Conservation (phyloP, 2,329 filamentous ascomycete species). For the Colletotrichum higginsianum region DNA sequence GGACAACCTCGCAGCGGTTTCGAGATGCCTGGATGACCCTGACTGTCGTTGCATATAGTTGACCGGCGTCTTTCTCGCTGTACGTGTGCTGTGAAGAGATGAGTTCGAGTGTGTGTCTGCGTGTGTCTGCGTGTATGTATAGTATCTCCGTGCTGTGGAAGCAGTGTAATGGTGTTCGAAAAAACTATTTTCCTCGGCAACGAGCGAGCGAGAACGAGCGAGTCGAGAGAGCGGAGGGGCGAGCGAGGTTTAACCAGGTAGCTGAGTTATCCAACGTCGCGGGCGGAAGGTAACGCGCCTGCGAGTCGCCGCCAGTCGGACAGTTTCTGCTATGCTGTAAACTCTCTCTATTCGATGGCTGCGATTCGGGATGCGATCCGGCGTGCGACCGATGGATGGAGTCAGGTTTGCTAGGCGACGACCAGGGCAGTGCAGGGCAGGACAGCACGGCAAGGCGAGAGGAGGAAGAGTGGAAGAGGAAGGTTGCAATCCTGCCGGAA, state of each 20-base stretch:
- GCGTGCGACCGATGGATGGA: slow-evolving; percentile 19
- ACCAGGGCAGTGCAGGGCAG: background rate
- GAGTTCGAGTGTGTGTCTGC: too few relatives aligned
- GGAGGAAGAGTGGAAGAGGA: slow-evolving; percentile 13
- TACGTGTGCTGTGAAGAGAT: too few relatives aligned
- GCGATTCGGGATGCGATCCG: background rate
- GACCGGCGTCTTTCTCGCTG: slow-evolving; percentile 30
- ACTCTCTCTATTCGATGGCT: background rate
- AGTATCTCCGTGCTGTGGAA: too few relatives aligned
- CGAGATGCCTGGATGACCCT: slow-evolving; percentile 58
- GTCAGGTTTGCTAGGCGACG: slow-evolving; percentile 8
- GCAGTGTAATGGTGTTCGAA: background rate
- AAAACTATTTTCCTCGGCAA: slow-evolving; percentile 31
- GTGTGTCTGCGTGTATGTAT: background rate
- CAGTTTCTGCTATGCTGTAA: background rate
- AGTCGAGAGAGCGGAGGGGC: slow-evolving; percentile 2
- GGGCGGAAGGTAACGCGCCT: background rate
- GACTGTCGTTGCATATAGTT: slow-evolving; percentile 64
- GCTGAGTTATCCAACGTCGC: background rate
- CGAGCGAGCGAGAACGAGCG: slow-evolving; percentile 19
- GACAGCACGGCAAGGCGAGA: background rate
- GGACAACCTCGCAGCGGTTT: slow-evolving; percentile 52
- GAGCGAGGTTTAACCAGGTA: slow-evolving; percentile 10
- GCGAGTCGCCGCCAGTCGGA: slow-evolving; percentile 3
- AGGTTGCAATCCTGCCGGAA: slow-evolving; percentile 15